phyloP scores from a whole-genome alignment of 768 basidiomycete genomes.

The Hortiboletus campestris region DNA sequence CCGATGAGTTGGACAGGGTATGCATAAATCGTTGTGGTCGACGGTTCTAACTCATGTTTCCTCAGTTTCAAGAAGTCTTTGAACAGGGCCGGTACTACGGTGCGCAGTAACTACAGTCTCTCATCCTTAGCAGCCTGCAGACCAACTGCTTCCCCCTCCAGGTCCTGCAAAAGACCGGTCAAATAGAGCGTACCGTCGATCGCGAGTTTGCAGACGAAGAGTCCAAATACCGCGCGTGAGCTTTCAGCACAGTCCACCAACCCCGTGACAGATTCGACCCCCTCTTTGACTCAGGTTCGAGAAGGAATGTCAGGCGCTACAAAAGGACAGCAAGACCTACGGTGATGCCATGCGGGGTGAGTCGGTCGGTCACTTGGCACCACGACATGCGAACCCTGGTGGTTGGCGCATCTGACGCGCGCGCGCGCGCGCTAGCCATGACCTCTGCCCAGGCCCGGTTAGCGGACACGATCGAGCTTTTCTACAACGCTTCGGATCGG shows the following conservation, averaged over 20 bases:
- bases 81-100: slow-evolving; percentile 88
- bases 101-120: slow-evolving; percentile 37
- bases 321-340: slow-evolving; percentile 95
- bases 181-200: slow-evolving; percentile 94
- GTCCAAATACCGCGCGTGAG: slow-evolving; percentile 85
- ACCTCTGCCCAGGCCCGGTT: slow-evolving; percentile 88
- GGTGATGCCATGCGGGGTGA: slow-evolving; percentile 91
- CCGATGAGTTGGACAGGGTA: slow-evolving; percentile 60
- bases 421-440: slow-evolving; percentile 62
- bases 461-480: slow-evolving; percentile 90
- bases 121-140: background rate
- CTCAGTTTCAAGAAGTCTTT: slow-evolving; percentile 89
- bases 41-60: background rate
- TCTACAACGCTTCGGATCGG: slow-evolving; percentile 85
- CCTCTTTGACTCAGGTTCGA: slow-evolving; percentile 62
- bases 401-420: background rate
- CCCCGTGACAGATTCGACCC: background rate
- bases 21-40: background rate
- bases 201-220: slow-evolving; percentile 92
- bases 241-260: background rate
- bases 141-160: slow-evolving; percentile 29
- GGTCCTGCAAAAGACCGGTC: slow-evolving; percentile 97
- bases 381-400: background rate
- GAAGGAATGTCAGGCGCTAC: slow-evolving; percentile 90
- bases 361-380: slow-evolving; percentile 17